Conservation (phyloP, 768 basidiomycete species). For the Lentinula guzmanii region DNA sequence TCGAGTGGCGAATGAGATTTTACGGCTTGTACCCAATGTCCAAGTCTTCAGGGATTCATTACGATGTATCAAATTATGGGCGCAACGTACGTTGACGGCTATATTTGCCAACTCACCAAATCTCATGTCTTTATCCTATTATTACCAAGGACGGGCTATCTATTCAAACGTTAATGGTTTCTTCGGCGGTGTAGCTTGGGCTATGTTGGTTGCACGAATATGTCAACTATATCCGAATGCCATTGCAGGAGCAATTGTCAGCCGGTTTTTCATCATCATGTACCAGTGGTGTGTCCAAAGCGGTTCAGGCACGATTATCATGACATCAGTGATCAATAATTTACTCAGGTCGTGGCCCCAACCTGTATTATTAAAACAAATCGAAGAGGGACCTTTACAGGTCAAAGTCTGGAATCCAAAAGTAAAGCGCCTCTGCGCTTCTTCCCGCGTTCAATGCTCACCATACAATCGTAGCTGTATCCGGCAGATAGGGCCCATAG, state of each 20-base stretch:
- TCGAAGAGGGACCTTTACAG: slow-evolving; percentile 90
- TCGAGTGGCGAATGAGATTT: slow-evolving; percentile 91
- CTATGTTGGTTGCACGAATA: slow-evolving; percentile 97
- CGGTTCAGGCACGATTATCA: neutral
- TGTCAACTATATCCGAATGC: slow-evolving; percentile 98
- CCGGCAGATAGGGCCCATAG: slow-evolving; percentile 90
- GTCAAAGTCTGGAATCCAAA: slow-evolving; percentile 98
- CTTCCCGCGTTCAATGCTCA: slow-evolving; percentile 1
- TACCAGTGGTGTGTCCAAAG: slow-evolving; percentile 74
- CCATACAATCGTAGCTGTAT: slow-evolving; percentile 55
- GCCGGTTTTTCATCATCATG: slow-evolving; percentile 98
- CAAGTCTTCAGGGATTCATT: slow-evolving; percentile 91
- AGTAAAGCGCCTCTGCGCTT: slow-evolving; percentile 31
- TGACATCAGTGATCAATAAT: neutral
- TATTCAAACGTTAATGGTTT: slow-evolving; percentile 99
- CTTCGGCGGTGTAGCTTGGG: slow-evolving; percentile 97
- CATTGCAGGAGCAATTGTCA: slow-evolving; percentile 90
- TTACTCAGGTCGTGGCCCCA: slow-evolving; percentile 91
- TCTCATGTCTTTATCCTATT: neutral
- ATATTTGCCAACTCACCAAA: neutral
- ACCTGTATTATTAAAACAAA: slow-evolving; percentile 94
- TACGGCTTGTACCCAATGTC: slow-evolving; percentile 92
- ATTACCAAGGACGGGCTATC: slow-evolving; percentile 75
- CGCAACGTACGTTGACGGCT: slow-evolving; percentile 61
- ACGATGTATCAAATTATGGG: slow-evolving; percentile 97